These are phyloP conservation scores for Trichodelitschia bisporula DNA, from an alignment of 495 filamentous ascomycete species.

Conservation along the genomic window DNA sequence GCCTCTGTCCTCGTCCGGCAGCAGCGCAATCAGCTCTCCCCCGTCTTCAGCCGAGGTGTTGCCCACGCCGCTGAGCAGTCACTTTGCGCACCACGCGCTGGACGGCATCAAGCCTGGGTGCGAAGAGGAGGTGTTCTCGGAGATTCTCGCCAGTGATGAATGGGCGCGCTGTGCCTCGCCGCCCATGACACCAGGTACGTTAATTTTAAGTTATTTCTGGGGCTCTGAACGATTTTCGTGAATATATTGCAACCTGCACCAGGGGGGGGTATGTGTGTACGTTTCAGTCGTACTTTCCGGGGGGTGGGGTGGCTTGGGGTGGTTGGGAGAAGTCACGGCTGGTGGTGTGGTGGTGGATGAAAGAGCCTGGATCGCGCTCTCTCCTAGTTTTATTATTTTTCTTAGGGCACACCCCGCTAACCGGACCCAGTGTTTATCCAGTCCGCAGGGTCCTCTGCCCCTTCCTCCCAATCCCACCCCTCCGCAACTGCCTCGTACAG, in stretches of 20 bases:
- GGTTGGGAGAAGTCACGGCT: no score
- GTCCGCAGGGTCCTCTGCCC: slow-evolving; percentile 3
- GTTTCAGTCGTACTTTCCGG: no score
- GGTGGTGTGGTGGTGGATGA: no score
- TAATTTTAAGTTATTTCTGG: background rate
- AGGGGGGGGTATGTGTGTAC: no score
- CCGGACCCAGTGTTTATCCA: slow-evolving; percentile 76
- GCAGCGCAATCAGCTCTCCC: slow-evolving; percentile 69
- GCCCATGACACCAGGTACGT: slow-evolving; percentile 85
- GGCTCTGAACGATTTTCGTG: no score
- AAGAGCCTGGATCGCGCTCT: no score
- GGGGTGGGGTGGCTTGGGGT: no score
- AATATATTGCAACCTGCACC: no score
- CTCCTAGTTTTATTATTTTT: background rate
- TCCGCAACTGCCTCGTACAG: slow-evolving; percentile 8
- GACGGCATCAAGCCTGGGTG: slow-evolving; percentile 60
- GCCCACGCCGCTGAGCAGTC: slow-evolving; percentile 59
- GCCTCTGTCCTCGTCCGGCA: slow-evolving; percentile 60
- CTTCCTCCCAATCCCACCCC: no score
- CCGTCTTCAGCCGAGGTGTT: slow-evolving; percentile 51
- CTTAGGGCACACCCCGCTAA: no score
- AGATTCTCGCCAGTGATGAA: slow-evolving; percentile 52
- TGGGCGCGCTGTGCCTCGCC: slow-evolving; percentile 58
- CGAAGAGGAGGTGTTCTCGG: slow-evolving; percentile 46
- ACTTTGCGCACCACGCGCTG: slow-evolving; percentile 47